Evolutionary conservation across 108 stramenopile genomes (phyloP), one percentile per base, ranked within the genome.

Genomic region (Conticribra weissflogii): DNA sequence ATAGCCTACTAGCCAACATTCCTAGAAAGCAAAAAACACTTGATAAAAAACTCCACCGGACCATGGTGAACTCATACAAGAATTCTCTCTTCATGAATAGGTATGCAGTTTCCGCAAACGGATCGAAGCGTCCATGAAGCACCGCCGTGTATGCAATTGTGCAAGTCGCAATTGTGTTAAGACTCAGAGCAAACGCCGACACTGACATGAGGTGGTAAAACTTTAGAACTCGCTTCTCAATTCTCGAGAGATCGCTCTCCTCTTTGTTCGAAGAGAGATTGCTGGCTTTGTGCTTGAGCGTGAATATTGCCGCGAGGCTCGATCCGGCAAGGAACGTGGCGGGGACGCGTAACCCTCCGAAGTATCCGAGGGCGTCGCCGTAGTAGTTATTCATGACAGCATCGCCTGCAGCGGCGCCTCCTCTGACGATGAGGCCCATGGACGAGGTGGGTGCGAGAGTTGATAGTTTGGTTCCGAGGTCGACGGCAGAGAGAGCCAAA

Each of bases 21-120:
- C 62, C 72, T 28, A 73, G 30, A 46, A 73, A 73, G 55, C 72
- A 73, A 33, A 73, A 73, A 5, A 73, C 12, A 14, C 49, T 52
- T 1, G 54, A 34, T 0, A 64, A 19, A 25, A 73, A 73, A 29
- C 60, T 63, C 72, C 72, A 73, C 18, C 72, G 72, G 4, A 55
- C 54, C 12, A 49, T 18, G 16, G 64, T 22, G 31, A 73, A 66
- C 18, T 71, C 70, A n/a, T 63, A 71, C 28, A 49, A 64, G 23
- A 73, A 73, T 21, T 73, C 72, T 33, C 72, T n/a, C 15, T 33
- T 73, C 54, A 73, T 57, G 29, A 73, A 16, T 15, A 66, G 21
- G 31, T 73, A 73, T 7, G 72, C 64, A 3, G 72, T 57, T 24
- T 73, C 72, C 0, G 72, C 72, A 28, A 66, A 31, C 25, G 31